Evolutionary conservation across 2,329 filamentous ascomycete species (phyloP), one percentile per base, ranked within the genome.

Genomic region (Cladophialophora bantiana): DNA sequence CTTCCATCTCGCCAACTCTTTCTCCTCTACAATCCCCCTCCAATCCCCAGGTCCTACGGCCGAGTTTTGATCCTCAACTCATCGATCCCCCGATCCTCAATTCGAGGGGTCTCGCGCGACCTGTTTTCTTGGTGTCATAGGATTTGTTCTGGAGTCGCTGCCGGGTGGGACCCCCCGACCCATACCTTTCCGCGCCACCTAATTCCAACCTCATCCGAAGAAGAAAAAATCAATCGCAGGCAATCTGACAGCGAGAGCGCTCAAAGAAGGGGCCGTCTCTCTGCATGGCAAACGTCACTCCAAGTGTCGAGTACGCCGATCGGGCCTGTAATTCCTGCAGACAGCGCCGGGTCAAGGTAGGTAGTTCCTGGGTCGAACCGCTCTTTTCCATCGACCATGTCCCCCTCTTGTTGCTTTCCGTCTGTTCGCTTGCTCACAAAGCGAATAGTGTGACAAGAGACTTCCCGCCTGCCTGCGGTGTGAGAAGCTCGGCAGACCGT

Each of bases 381-480:
- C 32, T 32, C n/a, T 31, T 1, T 55, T 6, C 13, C 15, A n/a
- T 42, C 40, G 15, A 42, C 40, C 13, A 42, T 3, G 12, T 50
- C 45, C 10, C 45, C 45, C 12, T 48, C 45, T 3, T 50, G 18
- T 20, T 20, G 18, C 45, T 50, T 50, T 50, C 20, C 18, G 45
- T 10, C 9, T 34, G 7, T 61, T 53, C 36, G 26, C 58, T 38
- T 13, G 35, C 52, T 56, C 65, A 63, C 48, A 59, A 45, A 7
- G n/a, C 18, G 31, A n/a, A 20, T 71, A 81, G 78, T 81, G 79
- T 67, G 79, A 81, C 70, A 78, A 80, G 65, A 74, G 74, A 50
- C 75, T 79, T 7, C 78, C 78, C 4, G 73, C 74, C 13, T 80
- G 78, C 62, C 75, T 77, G 62, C 75, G 78, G 20, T 80, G 78